These are phyloP conservation scores for Lichtheimia ornata DNA, from an alignment of 371 early-diverging fungal species.

Conservation along the genomic window DNA sequence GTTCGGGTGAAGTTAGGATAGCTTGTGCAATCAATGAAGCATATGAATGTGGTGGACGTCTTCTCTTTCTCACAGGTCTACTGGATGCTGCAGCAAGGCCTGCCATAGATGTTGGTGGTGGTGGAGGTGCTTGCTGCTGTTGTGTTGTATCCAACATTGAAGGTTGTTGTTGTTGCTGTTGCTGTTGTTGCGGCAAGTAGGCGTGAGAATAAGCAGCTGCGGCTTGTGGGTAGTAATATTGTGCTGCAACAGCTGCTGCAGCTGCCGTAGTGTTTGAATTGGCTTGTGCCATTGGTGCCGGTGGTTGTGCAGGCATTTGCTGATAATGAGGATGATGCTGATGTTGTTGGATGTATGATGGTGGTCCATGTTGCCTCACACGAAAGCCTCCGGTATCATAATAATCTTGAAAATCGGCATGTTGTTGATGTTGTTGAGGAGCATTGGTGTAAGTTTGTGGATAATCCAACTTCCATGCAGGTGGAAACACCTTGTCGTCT, in stretches of 20 bases:
- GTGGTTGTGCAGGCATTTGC: constrained; percentile 10
- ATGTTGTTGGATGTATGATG: not conserved
- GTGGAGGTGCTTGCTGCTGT: constrained; percentile 1
- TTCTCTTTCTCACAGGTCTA: constrained; percentile 30
- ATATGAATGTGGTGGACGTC: constrained; percentile 75
- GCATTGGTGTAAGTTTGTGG: not conserved
- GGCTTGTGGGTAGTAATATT: constrained; percentile 6
- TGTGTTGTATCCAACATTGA: not conserved
- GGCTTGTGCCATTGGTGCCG: constrained; percentile 6
- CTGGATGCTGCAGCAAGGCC: too few species aligned
- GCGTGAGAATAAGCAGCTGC: constrained; percentile 7
- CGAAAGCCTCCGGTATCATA: not conserved
- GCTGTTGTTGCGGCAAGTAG: constrained; percentile 4
- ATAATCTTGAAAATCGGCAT: constrained; percentile 2
- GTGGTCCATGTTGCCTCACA: not conserved
- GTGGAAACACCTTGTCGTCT: constrained; percentile 1
- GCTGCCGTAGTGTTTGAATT: constrained; percentile 1
- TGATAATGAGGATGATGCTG: constrained; percentile 6
- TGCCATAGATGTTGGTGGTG: too few species aligned
- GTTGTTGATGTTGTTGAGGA: constrained; percentile 13
- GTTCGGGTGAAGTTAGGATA: constrained; percentile 54
- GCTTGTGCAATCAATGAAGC: constrained; percentile 75
- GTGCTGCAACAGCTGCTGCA: not conserved
- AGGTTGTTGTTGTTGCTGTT: not conserved
- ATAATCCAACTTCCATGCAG: constrained; percentile 3